phyloP scores from a whole-genome alignment of 176 grass and related monocot genomes.

The Metroxylon sagu region DNA sequence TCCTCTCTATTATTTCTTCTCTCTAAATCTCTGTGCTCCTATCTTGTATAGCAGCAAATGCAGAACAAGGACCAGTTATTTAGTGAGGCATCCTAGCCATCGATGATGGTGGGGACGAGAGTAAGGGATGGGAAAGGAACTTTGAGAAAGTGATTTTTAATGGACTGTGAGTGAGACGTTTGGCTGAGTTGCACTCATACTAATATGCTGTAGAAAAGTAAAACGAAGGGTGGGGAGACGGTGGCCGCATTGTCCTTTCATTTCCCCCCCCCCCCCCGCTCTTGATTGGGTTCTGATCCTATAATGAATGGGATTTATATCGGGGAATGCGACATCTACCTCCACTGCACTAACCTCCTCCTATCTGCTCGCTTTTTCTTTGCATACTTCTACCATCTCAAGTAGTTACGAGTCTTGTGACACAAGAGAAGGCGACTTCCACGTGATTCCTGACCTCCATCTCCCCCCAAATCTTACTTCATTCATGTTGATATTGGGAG shows the following conservation, averaged over 20 bases:
- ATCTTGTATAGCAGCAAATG: conserved; percentile 1
- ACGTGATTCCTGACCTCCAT: conserved; percentile 25
- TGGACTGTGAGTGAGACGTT: conserved; percentile 1
- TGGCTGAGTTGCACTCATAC: neutral
- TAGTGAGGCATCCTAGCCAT: conserved; percentile 7
- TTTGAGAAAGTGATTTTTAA: conserved; percentile 3
- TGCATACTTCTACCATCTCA: conserved; percentile 2
- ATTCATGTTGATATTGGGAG: conserved; percentile 18
- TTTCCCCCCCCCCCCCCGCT: neutral
- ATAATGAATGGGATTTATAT: conserved; percentile 6
- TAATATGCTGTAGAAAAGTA: neutral
- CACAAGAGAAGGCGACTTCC: conserved; percentile 22
- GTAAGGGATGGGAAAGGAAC: conserved; percentile 7
- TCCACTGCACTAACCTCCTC: neutral
- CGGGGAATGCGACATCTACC: conserved; percentile 11
- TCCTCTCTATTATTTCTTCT: neutral
- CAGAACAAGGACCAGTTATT: conserved; percentile 4
- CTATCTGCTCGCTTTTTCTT: neutral
- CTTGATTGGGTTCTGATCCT: conserved; percentile 7
- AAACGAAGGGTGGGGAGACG: neutral
- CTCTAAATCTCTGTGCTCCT: neutral
- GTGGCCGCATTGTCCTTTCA: neutral
- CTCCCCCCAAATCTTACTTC: conserved; percentile 18
- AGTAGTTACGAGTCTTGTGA: conserved; percentile 15
- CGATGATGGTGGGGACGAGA: conserved; percentile 2